Evolutionary conservation across 805 yeast species (phyloP), one percentile per base, ranked within the genome.

Genomic region (Lipomyces lipofer): DNA sequence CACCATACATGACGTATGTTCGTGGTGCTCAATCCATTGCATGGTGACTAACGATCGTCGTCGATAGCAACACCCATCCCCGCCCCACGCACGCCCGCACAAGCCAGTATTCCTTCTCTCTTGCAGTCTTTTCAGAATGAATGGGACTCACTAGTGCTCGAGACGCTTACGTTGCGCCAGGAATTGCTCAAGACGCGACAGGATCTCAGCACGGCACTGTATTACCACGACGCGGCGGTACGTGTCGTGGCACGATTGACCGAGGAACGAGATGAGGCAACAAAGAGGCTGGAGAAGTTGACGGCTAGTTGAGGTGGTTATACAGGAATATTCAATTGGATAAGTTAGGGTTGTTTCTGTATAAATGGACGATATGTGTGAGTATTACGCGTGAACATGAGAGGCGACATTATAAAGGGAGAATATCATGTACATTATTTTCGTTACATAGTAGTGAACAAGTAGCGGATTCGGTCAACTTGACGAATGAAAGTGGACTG

Each of bases 161-260:
- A 92, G 65, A 76, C 86, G 19, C 89, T 88, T 65, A 79, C 83
- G 36, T 72, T 91, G 58, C 77, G 94, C 56, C 86, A 87, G 66
- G 89, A 86, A 62, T 74, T 90, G 35, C 79, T 76, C 48, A 73
- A 75, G 22, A 77, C 90, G 1, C 78, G 85, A 54, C 81, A 86
- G 62, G 92, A 89, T 64, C 73, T 91, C 46, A 84, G 94, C 28
- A 73, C 85, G 1, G 84, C 96, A 0, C 71, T 90, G 38, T 91
- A 89, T 64, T 85, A 84, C 65, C 87, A 87, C 59, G 98, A 91
- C 67, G 97, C 97, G 0, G 95, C 97, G 1, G 83, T 86, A 2
- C 74, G 91, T 52, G 96, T 91, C 1, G 95, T 92, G 0, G 83
- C 95, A 0, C 76, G 78, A 30, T 82, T 88, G 1, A 73, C 85